Evolutionary conservation across 164 flowering plant species (phyloP).

Genomic region (Macadamia integrifolia): DNA sequence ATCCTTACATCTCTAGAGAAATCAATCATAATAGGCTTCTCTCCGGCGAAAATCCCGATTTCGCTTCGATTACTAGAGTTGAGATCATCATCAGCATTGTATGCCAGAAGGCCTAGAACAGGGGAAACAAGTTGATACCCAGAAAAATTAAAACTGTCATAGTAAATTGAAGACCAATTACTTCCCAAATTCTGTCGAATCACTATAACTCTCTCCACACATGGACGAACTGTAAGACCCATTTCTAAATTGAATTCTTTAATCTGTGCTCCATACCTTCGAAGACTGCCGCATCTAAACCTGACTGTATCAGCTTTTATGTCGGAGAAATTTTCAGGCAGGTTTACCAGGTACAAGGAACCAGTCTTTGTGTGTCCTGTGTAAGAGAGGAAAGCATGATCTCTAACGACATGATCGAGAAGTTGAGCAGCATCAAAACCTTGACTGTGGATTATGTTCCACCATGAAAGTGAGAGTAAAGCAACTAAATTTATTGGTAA

Average conservation of each 20-base stretch:
- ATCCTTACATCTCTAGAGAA: constrained; percentile 33
- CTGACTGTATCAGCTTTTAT: constrained; percentile 44
- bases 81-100: constrained; percentile 34
- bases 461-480: not conserved
- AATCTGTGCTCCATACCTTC: constrained; percentile 60
- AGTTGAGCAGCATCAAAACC: constrained; percentile 36
- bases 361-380: constrained; percentile 47
- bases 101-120: constrained; percentile 66
- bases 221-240: constrained; percentile 53
- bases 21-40: constrained; percentile 51
- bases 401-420: constrained; percentile 60
- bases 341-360: constrained; percentile 26
- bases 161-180: constrained; percentile 59
- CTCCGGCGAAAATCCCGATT: constrained; percentile 35
- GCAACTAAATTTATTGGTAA: constrained; percentile 9
- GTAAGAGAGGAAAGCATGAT: constrained; percentile 53
- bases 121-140: constrained; percentile 75
- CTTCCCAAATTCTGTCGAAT: constrained; percentile 54
- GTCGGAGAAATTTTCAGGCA: constrained; percentile 64
- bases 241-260: constrained; percentile 51
- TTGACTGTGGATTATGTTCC: constrained; percentile 13
- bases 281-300: constrained; percentile 78
- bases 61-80: constrained; percentile 33
- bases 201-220: constrained; percentile 58
- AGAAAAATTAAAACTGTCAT: constrained; percentile 39